Evolutionary conservation across 2,329 filamentous ascomycete species (phyloP).

Genomic region (Sphaerulina populicola): DNA sequence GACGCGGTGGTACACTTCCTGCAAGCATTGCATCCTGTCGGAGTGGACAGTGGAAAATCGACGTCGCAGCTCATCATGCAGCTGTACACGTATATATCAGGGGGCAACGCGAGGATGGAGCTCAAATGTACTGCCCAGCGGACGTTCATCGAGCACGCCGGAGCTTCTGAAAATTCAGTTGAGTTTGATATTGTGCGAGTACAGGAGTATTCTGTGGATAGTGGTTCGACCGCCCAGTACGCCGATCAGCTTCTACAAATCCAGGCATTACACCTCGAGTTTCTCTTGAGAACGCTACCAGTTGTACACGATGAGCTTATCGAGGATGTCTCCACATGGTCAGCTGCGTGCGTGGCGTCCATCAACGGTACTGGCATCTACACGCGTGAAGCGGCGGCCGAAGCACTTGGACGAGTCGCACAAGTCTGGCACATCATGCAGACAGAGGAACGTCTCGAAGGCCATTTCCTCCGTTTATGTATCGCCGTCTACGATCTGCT

Average conservation of each 20-base stretch:
- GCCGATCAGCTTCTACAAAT: conserved; percentile 21
- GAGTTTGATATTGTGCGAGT: not conserved
- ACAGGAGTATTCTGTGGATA: not conserved
- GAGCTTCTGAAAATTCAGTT: not conserved
- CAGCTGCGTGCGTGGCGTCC: conserved; percentile 14
- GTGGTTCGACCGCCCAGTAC: conserved; percentile 13
- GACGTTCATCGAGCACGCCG: conserved; percentile 1
- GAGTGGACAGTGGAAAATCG: not conserved
- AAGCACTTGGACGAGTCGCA: conserved; percentile 19
- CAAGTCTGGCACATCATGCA: conserved; percentile 15
- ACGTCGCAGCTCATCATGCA: conserved; percentile 4
- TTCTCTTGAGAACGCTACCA: not conserved
- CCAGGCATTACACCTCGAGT: conserved; percentile 12
- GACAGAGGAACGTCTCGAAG: conserved; percentile 2
- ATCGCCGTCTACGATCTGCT: conserved; percentile 65
- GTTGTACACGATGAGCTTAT: not conserved
- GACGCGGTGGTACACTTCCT: conserved; percentile 19
- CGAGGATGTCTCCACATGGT: conserved; percentile 10
- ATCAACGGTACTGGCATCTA: conserved; percentile 23
- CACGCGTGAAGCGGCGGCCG: conserved; percentile 26
- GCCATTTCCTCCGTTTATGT: conserved; percentile 47
- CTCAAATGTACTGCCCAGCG: conserved; percentile 15
- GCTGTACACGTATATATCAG: conserved; percentile 10
- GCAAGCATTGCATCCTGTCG: conserved; percentile 2
- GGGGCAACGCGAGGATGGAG: conserved; percentile 1